Evolutionary conservation across 805 yeast species (phyloP).

Genomic region (Candida morakotiae): DNA sequence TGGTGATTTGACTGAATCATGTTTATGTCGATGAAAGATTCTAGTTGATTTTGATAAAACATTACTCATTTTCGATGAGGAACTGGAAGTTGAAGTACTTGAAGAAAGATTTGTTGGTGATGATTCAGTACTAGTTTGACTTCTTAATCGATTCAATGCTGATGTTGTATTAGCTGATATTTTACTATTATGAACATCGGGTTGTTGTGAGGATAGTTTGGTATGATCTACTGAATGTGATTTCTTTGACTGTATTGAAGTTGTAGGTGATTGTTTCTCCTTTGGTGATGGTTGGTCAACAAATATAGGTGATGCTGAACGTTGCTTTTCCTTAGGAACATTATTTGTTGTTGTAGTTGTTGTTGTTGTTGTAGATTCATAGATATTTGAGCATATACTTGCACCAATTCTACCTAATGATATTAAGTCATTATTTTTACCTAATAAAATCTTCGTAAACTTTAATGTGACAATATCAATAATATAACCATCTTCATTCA

Average conservation of each 20-base stretch:
- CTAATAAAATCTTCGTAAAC: conserved; percentile 42
- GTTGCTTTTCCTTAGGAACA: background rate
- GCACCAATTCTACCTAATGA: conserved; percentile 30
- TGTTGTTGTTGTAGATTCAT: conserved; percentile 8
- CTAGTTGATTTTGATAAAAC: conserved; percentile 24
- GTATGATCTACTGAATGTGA: background rate
- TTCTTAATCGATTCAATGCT: background rate
- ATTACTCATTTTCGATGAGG: conserved; percentile 14
- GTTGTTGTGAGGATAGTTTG: background rate
- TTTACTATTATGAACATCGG: background rate
- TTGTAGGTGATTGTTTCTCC: background rate
- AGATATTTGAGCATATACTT: conserved; percentile 23
- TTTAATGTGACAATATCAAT: conserved; percentile 47
- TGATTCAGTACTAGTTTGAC: background rate
- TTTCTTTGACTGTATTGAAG: background rate
- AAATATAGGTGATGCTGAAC: conserved; percentile 1
- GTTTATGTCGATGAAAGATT: conserved; percentile 20
- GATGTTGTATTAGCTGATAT: background rate
- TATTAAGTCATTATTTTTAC: conserved; percentile 13
- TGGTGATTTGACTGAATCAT: conserved; percentile 13
- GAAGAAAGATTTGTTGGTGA: background rate
- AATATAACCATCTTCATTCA: conserved; percentile 56
- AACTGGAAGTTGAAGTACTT: background rate
- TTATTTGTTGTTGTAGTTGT: background rate
- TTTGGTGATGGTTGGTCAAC: background rate